phyloP scores from a whole-genome alignment of 2,329 filamentous ascomycete species.

The Rhytidhysteron rufulum region DNA sequence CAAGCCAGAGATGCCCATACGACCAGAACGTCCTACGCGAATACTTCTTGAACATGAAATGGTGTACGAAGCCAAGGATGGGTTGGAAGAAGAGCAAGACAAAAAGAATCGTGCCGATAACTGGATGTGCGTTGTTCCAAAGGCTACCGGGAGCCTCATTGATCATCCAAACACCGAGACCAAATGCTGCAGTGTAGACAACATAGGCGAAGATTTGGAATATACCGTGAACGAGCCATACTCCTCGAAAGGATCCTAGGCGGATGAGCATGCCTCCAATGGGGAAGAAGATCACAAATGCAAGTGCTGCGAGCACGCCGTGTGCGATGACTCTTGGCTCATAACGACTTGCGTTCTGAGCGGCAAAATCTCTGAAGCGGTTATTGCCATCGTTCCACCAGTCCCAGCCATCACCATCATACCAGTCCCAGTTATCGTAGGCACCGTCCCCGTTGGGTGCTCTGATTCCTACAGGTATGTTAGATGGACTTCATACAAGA shows the following conservation, averaged over 20 bases:
- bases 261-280: constrained; percentile 42
- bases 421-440: too few species aligned
- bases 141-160: constrained; percentile 23
- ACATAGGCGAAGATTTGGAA: constrained; percentile 48
- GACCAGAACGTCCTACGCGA: constrained; percentile 43
- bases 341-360: not conserved
- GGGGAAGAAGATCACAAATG: constrained; percentile 44
- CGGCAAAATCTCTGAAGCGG: constrained; percentile 5
- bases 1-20: constrained; percentile 53
- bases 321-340: constrained; percentile 36
- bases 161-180: constrained; percentile 49
- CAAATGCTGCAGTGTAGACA: constrained; percentile 48
- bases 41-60: constrained; percentile 46
- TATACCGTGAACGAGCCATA: constrained; percentile 40
- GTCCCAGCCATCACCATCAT: too few species aligned
- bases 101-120: constrained; percentile 53
- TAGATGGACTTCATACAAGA: too few species aligned
- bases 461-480: too few species aligned
- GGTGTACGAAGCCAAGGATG: constrained; percentile 49
- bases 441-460: too few species aligned
- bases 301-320: constrained; percentile 40
- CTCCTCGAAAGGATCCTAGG: constrained; percentile 36
- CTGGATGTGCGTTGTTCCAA: constrained; percentile 43
- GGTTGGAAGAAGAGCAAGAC: constrained; percentile 53
- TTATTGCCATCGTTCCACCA: constrained; percentile 1